Conservation (phyloP, 1,284 basidiomycete species). For the Heterobasidion irregulare region DNA sequence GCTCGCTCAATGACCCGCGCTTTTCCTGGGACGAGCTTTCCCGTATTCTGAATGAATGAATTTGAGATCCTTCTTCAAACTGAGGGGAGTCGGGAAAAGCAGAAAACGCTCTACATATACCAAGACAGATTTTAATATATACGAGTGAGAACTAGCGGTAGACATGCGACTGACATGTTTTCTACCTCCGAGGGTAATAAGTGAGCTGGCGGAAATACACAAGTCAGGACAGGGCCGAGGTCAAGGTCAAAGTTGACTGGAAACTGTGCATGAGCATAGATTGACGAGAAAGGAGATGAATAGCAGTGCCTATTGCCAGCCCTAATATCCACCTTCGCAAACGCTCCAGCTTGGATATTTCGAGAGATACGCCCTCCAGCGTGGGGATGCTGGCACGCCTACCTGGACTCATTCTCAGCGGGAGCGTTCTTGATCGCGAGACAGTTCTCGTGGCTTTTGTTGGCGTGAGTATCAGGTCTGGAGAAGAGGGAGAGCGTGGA, state of each 20-base stretch:
- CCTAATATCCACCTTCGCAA: slow-evolving; percentile 76
- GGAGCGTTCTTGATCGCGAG: slow-evolving; percentile 33
- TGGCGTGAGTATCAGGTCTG: slow-evolving; percentile 7
- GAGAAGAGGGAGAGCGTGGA: slow-evolving; percentile 19
- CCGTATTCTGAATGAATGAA: slow-evolving; percentile 69
- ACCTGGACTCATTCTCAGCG: slow-evolving; percentile 18
- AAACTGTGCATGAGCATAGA: slow-evolving; percentile 12
- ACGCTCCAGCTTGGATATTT: slow-evolving; percentile 35
- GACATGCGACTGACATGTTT: slow-evolving; percentile 66
- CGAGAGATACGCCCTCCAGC: slow-evolving; percentile 29
- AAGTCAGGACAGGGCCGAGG: slow-evolving; percentile 76
- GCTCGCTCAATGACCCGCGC: no score
- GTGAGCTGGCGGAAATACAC: slow-evolving; percentile 55
- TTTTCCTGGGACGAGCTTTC: slow-evolving; percentile 19
- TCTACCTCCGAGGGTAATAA: slow-evolving; percentile 64
- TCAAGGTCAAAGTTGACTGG: slow-evolving; percentile 86
- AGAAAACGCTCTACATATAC: slow-evolving; percentile 71
- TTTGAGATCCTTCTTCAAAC: slow-evolving; percentile 67
- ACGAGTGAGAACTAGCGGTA: background rate
- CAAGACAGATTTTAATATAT: slow-evolving; percentile 2
- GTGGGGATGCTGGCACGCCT: slow-evolving; percentile 6
- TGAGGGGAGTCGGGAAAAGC: slow-evolving; percentile 89
- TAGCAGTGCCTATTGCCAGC: slow-evolving; percentile 60
- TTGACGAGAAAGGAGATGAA: slow-evolving; percentile 5
- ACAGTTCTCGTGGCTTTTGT: slow-evolving; percentile 9